These are phyloP conservation scores for Prototheca cutis DNA, from an alignment of 163 green algal species.

Conservation along the genomic window DNA sequence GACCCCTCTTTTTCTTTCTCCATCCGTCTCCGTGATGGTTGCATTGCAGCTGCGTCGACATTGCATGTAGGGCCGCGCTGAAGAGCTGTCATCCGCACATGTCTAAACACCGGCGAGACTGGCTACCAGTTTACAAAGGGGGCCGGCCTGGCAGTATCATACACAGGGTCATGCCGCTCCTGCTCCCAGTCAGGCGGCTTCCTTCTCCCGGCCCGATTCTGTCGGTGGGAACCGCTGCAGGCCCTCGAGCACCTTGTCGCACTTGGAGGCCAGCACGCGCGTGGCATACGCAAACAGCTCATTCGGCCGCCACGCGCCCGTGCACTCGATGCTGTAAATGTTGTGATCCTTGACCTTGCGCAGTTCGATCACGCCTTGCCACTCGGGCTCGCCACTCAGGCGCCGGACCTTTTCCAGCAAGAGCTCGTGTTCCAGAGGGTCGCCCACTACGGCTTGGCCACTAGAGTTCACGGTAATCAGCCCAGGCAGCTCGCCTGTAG, in stretches of 20 bases:
- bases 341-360: slow-evolving; percentile 90
- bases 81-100: too few species aligned
- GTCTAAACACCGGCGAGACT: too few species aligned
- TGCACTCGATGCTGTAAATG: slow-evolving; percentile 95
- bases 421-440: slow-evolving; percentile 37
- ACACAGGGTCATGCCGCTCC: too few species aligned
- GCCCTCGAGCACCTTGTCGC: slow-evolving; percentile 43
- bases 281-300: slow-evolving; percentile 54
- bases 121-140: too few species aligned
- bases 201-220: too few species aligned
- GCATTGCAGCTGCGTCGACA: too few species aligned
- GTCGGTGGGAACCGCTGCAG: slow-evolving; percentile 17
- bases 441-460: slow-evolving; percentile 1
- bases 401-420: slow-evolving; percentile 58
- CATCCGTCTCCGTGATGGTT: too few species aligned
- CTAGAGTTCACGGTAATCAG: slow-evolving; percentile 23
- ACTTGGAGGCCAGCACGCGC: slow-evolving; percentile 51
- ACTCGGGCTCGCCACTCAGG: slow-evolving; percentile 54
- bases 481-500: slow-evolving; percentile 11
- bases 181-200: too few species aligned
- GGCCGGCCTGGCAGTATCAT: too few species aligned
- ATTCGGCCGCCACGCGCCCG: slow-evolving; percentile 54
- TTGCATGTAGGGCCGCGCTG: too few species aligned
- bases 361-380: slow-evolving; percentile 52
- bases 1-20: too few species aligned